Conservation (phyloP, 805 yeast genomes). For the Yamadazyma kitorensis region DNA sequence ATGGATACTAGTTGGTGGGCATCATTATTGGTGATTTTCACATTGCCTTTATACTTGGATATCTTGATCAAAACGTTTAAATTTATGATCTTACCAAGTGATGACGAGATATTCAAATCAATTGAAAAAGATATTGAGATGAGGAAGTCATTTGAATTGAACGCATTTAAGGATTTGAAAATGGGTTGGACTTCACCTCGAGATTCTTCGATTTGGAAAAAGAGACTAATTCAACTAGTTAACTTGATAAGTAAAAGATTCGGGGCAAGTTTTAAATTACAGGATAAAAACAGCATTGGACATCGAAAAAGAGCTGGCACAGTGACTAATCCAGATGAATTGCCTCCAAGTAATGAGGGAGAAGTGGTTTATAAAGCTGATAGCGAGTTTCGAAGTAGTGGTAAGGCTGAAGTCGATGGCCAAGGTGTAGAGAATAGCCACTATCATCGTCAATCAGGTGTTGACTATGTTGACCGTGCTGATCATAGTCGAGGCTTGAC, state of each 20-base stretch:
- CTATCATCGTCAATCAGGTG: too few species aligned
- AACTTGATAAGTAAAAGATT: slow-evolving; percentile 1
- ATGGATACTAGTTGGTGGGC: slow-evolving; percentile 87
- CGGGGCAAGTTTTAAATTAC: slow-evolving; percentile 4
- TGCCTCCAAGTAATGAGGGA: slow-evolving; percentile 48
- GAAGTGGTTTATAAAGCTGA: slow-evolving; percentile 22
- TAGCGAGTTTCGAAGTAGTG: slow-evolving; percentile 22
- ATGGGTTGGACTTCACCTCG: slow-evolving; percentile 75
- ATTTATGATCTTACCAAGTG: slow-evolving; percentile 59
- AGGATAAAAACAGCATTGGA: slow-evolving; percentile 29
- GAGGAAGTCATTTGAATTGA: slow-evolving; percentile 67
- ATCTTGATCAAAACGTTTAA: slow-evolving; percentile 57
- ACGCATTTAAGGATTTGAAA: slow-evolving; percentile 66
- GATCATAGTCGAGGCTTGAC: too few species aligned
- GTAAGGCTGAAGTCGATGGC: too few species aligned
- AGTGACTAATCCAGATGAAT: slow-evolving; percentile 43
- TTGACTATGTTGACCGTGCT: too few species aligned
- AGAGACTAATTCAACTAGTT: slow-evolving; percentile 1
- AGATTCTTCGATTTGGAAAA: slow-evolving; percentile 35
- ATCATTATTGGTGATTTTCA: slow-evolving; percentile 51
- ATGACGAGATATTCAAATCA: slow-evolving; percentile 74
- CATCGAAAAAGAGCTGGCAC: slow-evolving; percentile 50
- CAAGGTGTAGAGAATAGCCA: too few species aligned
- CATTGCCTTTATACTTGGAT: slow-evolving; percentile 67
- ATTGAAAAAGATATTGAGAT: slow-evolving; percentile 69